Conservation (phyloP, 1,284 basidiomycete genomes). For the Wolfiporia cocos region DNA sequence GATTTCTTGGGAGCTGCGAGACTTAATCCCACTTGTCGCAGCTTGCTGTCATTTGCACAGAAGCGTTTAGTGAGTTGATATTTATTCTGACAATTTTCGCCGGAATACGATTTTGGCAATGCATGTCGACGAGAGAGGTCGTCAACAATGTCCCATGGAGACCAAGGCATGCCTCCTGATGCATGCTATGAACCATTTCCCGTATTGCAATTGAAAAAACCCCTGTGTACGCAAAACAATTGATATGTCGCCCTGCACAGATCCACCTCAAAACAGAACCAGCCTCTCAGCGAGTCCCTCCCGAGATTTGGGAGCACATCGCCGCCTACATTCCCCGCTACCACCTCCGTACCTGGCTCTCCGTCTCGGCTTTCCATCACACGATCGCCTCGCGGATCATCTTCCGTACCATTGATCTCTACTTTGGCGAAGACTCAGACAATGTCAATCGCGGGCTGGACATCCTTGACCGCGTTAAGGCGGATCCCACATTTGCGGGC, state of each 20-base stretch:
- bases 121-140: no score
- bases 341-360: conserved; percentile 60
- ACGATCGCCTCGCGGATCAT: conserved; percentile 56
- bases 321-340: conserved; percentile 54
- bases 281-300: conserved; percentile 50
- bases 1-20: conserved; percentile 54
- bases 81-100: not conserved
- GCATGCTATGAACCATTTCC: no score
- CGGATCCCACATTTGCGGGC: conserved; percentile 50
- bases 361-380: conserved; percentile 53
- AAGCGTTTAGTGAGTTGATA: conserved; percentile 18
- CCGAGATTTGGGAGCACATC: conserved; percentile 63
- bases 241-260: not conserved
- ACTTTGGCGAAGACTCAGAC: conserved; percentile 56
- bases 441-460: conserved; percentile 53
- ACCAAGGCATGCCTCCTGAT: no score
- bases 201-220: no score
- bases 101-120: not conserved
- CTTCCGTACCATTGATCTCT: conserved; percentile 58
- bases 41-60: conserved; percentile 44
- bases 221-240: no score
- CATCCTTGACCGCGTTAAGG: conserved; percentile 58
- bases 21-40: conserved; percentile 51
- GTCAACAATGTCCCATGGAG: no score
- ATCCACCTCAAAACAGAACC: conserved; percentile 29